Evolutionary conservation across 345 rosid genomes (phyloP).

Genomic region (Rubroshorea leprosula): DNA sequence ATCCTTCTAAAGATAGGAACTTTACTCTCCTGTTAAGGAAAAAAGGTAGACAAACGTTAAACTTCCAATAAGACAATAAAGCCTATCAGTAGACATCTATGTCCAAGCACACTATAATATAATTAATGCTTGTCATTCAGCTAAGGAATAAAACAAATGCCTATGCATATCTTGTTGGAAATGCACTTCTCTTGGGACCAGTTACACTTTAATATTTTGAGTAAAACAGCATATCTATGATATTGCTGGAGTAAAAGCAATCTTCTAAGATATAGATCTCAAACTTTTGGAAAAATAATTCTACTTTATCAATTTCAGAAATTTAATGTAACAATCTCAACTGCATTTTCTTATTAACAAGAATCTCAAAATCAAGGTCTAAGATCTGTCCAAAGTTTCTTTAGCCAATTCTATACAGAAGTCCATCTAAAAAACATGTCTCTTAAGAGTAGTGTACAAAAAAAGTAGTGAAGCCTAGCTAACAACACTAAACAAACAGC

Average conservation of each 20-base stretch:
- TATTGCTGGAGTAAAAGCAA: not conserved
- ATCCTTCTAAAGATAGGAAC: conserved; percentile 46
- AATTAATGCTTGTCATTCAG: no score
- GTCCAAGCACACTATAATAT: no score
- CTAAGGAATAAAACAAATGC: no score
- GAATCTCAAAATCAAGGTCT: no score
- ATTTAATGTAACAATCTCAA: no score
- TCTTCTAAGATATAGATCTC: not conserved
- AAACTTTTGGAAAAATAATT: not conserved
- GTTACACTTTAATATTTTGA: no score
- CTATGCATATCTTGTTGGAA: no score
- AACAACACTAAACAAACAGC: no score
- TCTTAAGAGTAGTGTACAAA: not conserved
- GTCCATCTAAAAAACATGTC: not conserved
- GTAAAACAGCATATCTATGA: not conserved
- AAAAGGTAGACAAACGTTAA: not conserved
- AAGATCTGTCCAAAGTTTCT: no score
- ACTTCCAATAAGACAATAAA: not conserved
- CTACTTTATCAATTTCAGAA: not conserved
- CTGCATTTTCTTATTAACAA: no score
- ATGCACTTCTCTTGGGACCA: not conserved
- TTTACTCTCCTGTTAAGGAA: conserved; percentile 40
- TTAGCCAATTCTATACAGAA: no score
- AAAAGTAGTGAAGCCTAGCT: not conserved
- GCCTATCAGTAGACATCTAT: no score